These are phyloP conservation scores for Petunia axillaris DNA, from an alignment of 257 asterid genomes.

Conservation along the genomic window DNA sequence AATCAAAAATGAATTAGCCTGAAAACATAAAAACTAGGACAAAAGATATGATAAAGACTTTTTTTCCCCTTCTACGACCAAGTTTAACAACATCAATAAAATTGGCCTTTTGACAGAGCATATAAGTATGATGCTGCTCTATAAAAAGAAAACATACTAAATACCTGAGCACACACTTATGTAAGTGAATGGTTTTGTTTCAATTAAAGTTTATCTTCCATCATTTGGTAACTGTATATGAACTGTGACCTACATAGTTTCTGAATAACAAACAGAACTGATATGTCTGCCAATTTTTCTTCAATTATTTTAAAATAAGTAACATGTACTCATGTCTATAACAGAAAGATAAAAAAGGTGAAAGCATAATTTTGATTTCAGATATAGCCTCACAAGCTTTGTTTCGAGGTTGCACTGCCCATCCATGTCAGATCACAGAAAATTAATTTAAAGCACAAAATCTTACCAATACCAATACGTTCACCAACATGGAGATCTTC, in stretches of 20 bases:
- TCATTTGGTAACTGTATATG: conserved; percentile 15
- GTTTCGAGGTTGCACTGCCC: background rate
- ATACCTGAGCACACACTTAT: background rate
- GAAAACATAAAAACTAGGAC: background rate
- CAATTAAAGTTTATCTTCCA: background rate
- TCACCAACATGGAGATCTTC: conserved; percentile 97
- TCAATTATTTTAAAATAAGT: conserved; percentile 11
- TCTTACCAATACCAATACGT: conserved; percentile 94
- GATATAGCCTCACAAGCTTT: conserved; percentile 12
- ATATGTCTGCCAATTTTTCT: conserved; percentile 9
- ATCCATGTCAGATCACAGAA: conserved; percentile 1
- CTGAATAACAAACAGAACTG: background rate
- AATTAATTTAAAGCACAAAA: background rate
- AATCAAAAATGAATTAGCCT: background rate
- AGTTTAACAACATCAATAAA: background rate
- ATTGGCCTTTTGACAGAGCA: conserved; percentile 3
- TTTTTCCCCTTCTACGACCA: background rate
- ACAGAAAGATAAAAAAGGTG: conserved; percentile 17
- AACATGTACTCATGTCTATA: background rate
- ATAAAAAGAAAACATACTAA: background rate
- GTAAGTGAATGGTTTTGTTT: background rate
- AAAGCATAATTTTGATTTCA: conserved; percentile 5
- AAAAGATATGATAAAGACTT: background rate
- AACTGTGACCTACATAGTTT: conserved; percentile 20
- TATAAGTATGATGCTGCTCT: background rate